A percentile compares a stretch with the other conserved stretches of the same genome.
Evolutionary conservation across 495 filamentous ascomycete species (phyloP).

Genomic region (Trichoderma erinaceum): DNA sequence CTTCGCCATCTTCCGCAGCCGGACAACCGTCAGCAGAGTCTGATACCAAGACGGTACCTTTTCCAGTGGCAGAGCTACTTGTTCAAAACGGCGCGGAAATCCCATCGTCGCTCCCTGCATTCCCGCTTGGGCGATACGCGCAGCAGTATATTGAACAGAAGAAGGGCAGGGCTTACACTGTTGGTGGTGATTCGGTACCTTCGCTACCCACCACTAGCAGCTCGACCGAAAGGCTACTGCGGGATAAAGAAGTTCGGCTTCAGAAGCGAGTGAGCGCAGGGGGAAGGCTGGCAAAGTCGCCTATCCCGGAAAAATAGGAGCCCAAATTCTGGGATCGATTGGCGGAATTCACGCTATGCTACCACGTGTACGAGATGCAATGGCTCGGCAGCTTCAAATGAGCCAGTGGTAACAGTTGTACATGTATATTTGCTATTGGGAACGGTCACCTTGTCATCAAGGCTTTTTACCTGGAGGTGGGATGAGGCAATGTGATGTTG

Average conservation of each 20-base stretch:
- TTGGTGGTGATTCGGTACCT: slow-evolving; percentile 30
- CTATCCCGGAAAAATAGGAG: slow-evolving; percentile 49
- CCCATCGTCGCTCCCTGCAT: slow-evolving; percentile 62
- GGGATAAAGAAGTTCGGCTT: slow-evolving; percentile 48
- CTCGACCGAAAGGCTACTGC: slow-evolving; percentile 36
- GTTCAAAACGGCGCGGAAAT: slow-evolving; percentile 93
- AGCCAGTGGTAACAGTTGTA: not conserved
- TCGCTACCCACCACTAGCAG: slow-evolving; percentile 22
- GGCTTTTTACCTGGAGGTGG: not conserved
- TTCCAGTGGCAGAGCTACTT: slow-evolving; percentile 86
- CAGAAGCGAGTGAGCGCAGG: slow-evolving; percentile 61
- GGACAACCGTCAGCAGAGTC: slow-evolving; percentile 25
- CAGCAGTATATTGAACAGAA: slow-evolving; percentile 82
- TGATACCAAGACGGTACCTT: slow-evolving; percentile 44
- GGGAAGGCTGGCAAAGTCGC: slow-evolving; percentile 50
- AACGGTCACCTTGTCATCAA: not conserved
- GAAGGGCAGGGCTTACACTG: slow-evolving; percentile 43
- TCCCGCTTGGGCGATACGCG: slow-evolving; percentile 70
- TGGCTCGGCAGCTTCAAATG: slow-evolving; percentile 7
- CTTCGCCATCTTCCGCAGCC: slow-evolving; percentile 51
- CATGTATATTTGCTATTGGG: not conserved
- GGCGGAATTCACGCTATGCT: slow-evolving; percentile 14
- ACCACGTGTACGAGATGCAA: slow-evolving; percentile 8
- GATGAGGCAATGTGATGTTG: not conserved
- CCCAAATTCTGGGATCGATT: slow-evolving; percentile 16